Evolutionary conservation across 1,139 yeast genomes (phyloP), one percentile per base, ranked within the genome.

Genomic region (Scheffersomyces lignicola): DNA sequence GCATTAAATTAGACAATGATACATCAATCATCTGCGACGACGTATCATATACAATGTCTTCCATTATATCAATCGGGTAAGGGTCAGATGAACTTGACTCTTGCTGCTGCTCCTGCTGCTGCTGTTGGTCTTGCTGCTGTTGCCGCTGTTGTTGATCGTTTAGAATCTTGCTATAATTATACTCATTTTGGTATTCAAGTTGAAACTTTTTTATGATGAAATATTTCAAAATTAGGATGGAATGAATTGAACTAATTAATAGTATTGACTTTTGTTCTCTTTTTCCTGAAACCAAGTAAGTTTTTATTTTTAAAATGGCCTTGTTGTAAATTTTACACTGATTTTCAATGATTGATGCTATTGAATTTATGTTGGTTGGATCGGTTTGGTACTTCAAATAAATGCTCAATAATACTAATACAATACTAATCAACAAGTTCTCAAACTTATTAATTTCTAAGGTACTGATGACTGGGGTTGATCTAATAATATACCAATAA

Each of bases 301-400:
- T 35, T 21, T 37, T 43, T 23, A 60, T 43, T 38, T 58, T 60
- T 24, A 36, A 40, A 8, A 53, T 41, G 7, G 62, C 35, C 37
- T 54, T 52, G 37, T 61, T 59, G 43, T 62, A 64, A 20, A 68
- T 48, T 29, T 51, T 55, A 9, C 61, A 45, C 42, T 69, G 74
- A 33, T 63, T 60, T 54, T 8, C 61, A 45, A 41, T 69, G 73
- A 34, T 63, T 59, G 33, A 59, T 58, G 23, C 65, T 49, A 2
- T 57, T 42, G 8, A 46, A 25, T 26, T 38, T 45, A 15, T 53
- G 45, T 12, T 41, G 45, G 10, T 46, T 40, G 9, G 31, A 30
- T 36, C 28, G 26, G 36, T 20, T 18, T 37, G 13, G 34, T 41
- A 8, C 37, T 40, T 38, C 26, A 39, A 31, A 35, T 49, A 34